These are phyloP conservation scores for Botrytis porri DNA, from an alignment of 2,329 filamentous ascomycete species.

Conservation along the genomic window DNA sequence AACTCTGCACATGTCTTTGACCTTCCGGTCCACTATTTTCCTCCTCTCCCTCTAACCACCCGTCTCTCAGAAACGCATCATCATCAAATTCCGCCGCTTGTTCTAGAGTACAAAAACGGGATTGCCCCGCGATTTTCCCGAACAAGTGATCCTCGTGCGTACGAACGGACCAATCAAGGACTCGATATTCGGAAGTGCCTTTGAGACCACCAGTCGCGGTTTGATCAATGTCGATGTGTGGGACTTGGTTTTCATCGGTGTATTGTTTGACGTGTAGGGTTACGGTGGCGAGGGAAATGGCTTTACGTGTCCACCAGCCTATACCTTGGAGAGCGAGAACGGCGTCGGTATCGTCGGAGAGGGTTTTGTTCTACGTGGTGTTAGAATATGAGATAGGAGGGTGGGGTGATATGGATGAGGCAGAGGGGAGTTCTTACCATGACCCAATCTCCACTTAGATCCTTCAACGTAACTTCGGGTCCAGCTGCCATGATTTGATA, in stretches of 20 bases:
- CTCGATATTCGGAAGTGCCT: slow-evolving; percentile 56
- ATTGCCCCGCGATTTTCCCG: slow-evolving; percentile 45
- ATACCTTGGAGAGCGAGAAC: slow-evolving; percentile 58
- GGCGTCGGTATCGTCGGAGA: slow-evolving; percentile 56
- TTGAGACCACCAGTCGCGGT: slow-evolving; percentile 60
- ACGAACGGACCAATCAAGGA: slow-evolving; percentile 52
- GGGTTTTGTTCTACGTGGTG: slow-evolving; percentile 52
- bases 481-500: slow-evolving; percentile 51
- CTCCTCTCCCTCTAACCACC: slow-evolving; percentile 48
- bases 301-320: slow-evolving; percentile 57
- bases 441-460: slow-evolving; percentile 52
- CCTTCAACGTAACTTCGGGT: slow-evolving; percentile 48
- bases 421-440: slow-evolving; percentile 43
- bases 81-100: slow-evolving; percentile 38
- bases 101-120: slow-evolving; percentile 30
- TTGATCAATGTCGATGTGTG: slow-evolving; percentile 58
- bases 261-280: slow-evolving; percentile 47
- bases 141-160: slow-evolving; percentile 61
- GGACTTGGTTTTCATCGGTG: slow-evolving; percentile 41
- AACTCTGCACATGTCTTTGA: slow-evolving; percentile 47
- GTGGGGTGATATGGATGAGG: neutral
- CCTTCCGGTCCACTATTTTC: slow-evolving; percentile 43
- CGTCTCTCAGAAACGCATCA: slow-evolving; percentile 43
- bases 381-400: neutral
- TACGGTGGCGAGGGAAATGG: slow-evolving; percentile 57